These are phyloP conservation scores for Cystofilobasidium capitatum DNA, from an alignment of 768 basidiomycete species.

Conservation along the genomic window DNA sequence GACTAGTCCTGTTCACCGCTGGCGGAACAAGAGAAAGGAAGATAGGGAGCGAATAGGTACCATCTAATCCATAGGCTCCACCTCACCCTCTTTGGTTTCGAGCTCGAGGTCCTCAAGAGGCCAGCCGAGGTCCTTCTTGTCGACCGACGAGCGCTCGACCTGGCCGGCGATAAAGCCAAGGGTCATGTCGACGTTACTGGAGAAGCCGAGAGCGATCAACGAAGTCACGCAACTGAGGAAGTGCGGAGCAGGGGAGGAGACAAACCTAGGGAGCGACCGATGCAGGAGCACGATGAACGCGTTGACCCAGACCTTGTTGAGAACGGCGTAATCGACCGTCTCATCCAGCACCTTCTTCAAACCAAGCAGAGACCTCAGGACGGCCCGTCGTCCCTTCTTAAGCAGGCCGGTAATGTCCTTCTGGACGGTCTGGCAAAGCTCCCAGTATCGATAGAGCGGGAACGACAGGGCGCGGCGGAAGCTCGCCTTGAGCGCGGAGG, in stretches of 20 bases:
- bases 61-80: slow-evolving; percentile 10
- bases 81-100: slow-evolving; percentile 19
- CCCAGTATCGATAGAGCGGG: slow-evolving; percentile 70
- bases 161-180: not conserved
- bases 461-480: slow-evolving; percentile 68
- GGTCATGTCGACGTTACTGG: slow-evolving; percentile 9
- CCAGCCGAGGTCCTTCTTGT: slow-evolving; percentile 59
- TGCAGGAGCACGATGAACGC: slow-evolving; percentile 53
- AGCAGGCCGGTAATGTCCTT: slow-evolving; percentile 55
- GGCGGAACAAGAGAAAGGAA: not conserved
- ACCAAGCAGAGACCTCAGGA: slow-evolving; percentile 59
- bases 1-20: too few relatives aligned
- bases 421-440: slow-evolving; percentile 58
- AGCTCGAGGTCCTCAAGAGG: slow-evolving; percentile 58
- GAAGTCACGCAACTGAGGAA: too few relatives aligned
- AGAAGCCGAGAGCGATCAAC: not conserved
- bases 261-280: not conserved
- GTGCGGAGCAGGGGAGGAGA: not conserved
- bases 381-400: slow-evolving; percentile 51
- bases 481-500: slow-evolving; percentile 49
- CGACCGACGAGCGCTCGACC: slow-evolving; percentile 35
- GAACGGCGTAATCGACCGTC: slow-evolving; percentile 80
- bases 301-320: slow-evolving; percentile 75
- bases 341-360: slow-evolving; percentile 65
- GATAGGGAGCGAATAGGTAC: not conserved